Evolutionary conservation across 371 early-diverging fungal genomes (phyloP).

Genomic region (Funneliformis caledonium): DNA sequence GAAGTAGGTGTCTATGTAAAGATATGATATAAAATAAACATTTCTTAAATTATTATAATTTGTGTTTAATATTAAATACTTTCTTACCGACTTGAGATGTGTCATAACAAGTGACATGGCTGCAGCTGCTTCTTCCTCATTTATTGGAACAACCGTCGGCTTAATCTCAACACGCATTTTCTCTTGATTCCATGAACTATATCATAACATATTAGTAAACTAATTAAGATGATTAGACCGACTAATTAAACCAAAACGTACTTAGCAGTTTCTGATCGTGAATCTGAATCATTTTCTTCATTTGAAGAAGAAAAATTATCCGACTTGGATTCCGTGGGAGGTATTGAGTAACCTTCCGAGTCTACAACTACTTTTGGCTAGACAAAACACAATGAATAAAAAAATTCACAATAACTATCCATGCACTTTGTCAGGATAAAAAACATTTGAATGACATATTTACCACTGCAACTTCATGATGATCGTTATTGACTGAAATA

Average conservation of each 20-base stretch:
- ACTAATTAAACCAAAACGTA: background rate
- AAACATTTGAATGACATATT: background rate
- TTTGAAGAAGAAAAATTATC: conserved; percentile 15
- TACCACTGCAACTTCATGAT: background rate
- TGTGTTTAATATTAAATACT: background rate
- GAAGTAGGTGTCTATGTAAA: conserved; percentile 10
- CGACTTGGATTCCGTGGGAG: background rate
- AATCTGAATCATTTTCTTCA: conserved; percentile 36
- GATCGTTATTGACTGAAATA: background rate
- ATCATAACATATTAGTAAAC: background rate
- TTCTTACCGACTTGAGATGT: conserved; percentile 12
- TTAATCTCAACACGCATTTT: conserved; percentile 38
- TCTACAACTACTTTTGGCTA: conserved; percentile 37
- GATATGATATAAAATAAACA: background rate
- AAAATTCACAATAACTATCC: background rate
- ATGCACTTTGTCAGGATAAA: background rate
- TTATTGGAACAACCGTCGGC: background rate
- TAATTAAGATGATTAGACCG: background rate
- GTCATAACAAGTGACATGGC: conserved; percentile 18
- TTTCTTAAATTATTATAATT: background rate
- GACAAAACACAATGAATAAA: background rate
- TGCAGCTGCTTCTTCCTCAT: conserved; percentile 23
- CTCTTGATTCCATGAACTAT: conserved; percentile 7
- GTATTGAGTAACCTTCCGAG: conserved; percentile 32
- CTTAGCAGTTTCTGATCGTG: conserved; percentile 18